A percentile compares a stretch with the other conserved stretches of the same genome.
phyloP scores from a whole-genome alignment of 305 asterid genomes.

The Rubia balearica region DNA sequence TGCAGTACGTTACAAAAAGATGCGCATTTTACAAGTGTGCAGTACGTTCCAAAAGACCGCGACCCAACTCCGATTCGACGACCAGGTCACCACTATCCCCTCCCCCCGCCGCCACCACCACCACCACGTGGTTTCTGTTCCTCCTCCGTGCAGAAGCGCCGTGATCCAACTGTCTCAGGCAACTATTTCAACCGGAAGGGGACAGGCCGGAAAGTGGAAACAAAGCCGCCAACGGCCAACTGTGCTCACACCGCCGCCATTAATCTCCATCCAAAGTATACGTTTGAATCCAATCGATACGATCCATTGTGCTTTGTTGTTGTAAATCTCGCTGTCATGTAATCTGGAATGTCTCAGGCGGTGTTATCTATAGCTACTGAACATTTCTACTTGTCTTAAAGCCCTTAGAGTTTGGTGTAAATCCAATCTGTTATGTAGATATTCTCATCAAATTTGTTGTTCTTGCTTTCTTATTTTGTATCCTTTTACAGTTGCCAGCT shows the following conservation, averaged over 20 bases:
- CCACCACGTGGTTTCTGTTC: not conserved
- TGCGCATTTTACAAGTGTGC: not conserved
- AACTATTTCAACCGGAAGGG: not conserved
- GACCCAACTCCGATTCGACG: not conserved
- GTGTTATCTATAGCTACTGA: not conserved
- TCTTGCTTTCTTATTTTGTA: too few relatives aligned
- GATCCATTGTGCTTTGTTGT: not conserved
- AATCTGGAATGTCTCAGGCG: not conserved
- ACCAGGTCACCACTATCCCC: too few relatives aligned
- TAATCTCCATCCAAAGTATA: not conserved
- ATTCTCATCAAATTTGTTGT: too few relatives aligned
- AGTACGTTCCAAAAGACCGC: not conserved
- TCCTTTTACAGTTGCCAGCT: too few relatives aligned
- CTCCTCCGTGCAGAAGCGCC: not conserved
- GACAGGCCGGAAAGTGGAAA: not conserved
- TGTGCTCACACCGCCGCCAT: not conserved
- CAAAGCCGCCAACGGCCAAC: not conserved
- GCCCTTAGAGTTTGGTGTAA: too few relatives aligned
- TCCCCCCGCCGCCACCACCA: not conserved
- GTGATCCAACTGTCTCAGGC: not conserved
- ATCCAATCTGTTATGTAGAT: too few relatives aligned
- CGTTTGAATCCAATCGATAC: not conserved
- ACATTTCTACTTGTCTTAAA: too few relatives aligned
- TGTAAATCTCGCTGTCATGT: not conserved
- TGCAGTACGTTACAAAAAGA: too few relatives aligned